phyloP scores from a whole-genome alignment of 495 filamentous ascomycete genomes.

The Neurospora intermedia region DNA sequence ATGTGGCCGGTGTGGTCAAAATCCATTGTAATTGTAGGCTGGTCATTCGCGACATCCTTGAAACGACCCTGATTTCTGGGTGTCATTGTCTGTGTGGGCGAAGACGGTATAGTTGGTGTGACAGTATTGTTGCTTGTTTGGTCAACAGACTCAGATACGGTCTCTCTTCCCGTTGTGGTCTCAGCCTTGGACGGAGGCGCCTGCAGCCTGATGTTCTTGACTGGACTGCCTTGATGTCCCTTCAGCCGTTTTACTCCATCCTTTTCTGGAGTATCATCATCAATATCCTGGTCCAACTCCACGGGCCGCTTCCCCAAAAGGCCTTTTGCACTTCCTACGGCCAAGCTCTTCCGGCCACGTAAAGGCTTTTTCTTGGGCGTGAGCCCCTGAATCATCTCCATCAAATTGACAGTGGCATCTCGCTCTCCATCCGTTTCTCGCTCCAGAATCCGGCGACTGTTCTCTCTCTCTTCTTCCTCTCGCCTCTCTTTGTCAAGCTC shows the following conservation, averaged over 20 bases:
- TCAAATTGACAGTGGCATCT: constrained; percentile 53
- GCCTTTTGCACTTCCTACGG: constrained; percentile 63
- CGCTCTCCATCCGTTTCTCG: constrained; percentile 40
- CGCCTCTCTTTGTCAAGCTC: constrained; percentile 60
- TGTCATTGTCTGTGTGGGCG: constrained; percentile 41
- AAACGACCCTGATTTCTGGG: constrained; percentile 42
- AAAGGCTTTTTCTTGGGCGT: constrained; percentile 64
- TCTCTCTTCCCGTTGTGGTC: constrained; percentile 47
- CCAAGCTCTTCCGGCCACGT: constrained; percentile 62
- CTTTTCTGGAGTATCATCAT: constrained; percentile 53
- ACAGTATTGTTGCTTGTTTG: constrained; percentile 3
- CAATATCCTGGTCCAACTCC: constrained; percentile 50
- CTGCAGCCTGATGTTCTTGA: constrained; percentile 62
- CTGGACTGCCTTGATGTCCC: constrained; percentile 61
- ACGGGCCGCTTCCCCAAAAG: constrained; percentile 63
- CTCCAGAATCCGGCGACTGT: constrained; percentile 44
- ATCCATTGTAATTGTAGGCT: constrained; percentile 33
- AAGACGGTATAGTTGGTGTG: constrained; percentile 33
- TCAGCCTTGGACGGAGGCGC: constrained; percentile 55
- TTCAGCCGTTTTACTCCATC: constrained; percentile 60
- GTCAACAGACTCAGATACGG: constrained; percentile 35
- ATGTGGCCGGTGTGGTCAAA: constrained; percentile 31
- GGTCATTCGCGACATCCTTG: constrained; percentile 32
- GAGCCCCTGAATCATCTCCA: constrained; percentile 66
- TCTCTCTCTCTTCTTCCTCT: constrained; percentile 52